Percentiles rank a stretch among this genome's conserved stretches.
These are phyloP conservation scores for Melianthus villosus DNA, from an alignment of 441 rosid genomes.

Conservation along the genomic window DNA sequence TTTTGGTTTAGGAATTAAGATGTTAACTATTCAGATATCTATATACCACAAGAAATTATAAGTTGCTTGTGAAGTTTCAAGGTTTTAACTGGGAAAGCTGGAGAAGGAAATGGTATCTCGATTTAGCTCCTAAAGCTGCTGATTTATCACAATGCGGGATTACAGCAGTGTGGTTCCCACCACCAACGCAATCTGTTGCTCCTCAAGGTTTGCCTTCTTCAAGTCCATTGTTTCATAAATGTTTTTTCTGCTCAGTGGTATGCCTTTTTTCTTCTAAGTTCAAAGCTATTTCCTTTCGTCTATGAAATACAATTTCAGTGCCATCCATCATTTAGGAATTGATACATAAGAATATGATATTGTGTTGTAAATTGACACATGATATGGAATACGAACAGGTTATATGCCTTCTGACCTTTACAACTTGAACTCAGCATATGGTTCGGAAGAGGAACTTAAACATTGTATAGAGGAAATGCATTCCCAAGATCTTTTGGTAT, in stretches of 20 bases:
- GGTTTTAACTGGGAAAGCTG: conserved; percentile 52
- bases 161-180: conserved; percentile 40
- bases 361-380: too few species aligned
- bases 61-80: conserved; percentile 27
- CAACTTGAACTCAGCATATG: conserved; percentile 40
- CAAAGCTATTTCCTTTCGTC: too few species aligned
- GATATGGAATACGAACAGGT: conserved; percentile 21
- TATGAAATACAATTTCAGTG: too few species aligned
- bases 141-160: conserved; percentile 30
- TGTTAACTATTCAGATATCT: too few species aligned
- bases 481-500: conserved; percentile 29
- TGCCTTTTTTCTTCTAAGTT: too few species aligned
- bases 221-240: not conserved
- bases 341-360: too few species aligned
- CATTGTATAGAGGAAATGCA: conserved; percentile 33
- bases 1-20: too few species aligned
- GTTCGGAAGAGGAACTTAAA: conserved; percentile 33
- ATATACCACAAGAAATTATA: too few species aligned
- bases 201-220: conserved; percentile 25
- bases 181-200: conserved; percentile 41
- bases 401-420: conserved; percentile 47
- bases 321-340: too few species aligned
- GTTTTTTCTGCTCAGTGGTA: not conserved
- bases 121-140: conserved; percentile 33
- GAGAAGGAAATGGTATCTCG: conserved; percentile 37